Evolutionary conservation across 1,139 yeast genomes (phyloP), one percentile per base, ranked within the genome.

Genomic region (Geotrichum fermentans): DNA sequence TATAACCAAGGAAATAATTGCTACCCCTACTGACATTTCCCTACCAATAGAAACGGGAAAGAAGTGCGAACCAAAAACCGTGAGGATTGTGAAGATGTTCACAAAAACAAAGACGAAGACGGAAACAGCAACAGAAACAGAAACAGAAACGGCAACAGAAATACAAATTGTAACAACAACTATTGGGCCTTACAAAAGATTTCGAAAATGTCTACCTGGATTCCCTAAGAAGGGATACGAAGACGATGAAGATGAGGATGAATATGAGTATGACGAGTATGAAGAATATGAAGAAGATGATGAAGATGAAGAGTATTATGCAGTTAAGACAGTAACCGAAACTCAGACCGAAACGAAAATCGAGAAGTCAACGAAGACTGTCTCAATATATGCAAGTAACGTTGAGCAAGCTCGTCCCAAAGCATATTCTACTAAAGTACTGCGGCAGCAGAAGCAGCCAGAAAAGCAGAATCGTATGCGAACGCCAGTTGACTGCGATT

Each of bases 151-250:
- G 5, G 29, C 37, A 4, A 44, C 43, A 11, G 43, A 22, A 14
- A 36, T 28, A 6, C 22, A 36, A 20, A 22, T 21, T 3, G 24
- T 44, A 5, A 41, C 37, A 11, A 13, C 11, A 11, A 47, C 50
- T n/a, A 34, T 47, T 24, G 41, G 45, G 8, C 40, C 45, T 8
- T 45, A 22, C 20, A 32, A 18, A 21, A 39, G 40, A 5, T 7
- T 6, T 10, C 18, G 49, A 21, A 40, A 40, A 18, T 45, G 49
- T 33, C 29, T 45, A 10, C 49, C 45, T 8, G 16, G 29, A 11
- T 33, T 14, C 28, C 49, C 49, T 6, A 24, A 24, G 28, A 24
- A 24, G 10, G 28, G n/a, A 16, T 24, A 13, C 14, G n/a, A 4
- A 14, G 30, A 13, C 18, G 17, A 20, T 37, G 40, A 37, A n/a